phyloP scores from a whole-genome alignment of 495 filamentous ascomycete genomes.

The Amorphotheca resinae region DNA sequence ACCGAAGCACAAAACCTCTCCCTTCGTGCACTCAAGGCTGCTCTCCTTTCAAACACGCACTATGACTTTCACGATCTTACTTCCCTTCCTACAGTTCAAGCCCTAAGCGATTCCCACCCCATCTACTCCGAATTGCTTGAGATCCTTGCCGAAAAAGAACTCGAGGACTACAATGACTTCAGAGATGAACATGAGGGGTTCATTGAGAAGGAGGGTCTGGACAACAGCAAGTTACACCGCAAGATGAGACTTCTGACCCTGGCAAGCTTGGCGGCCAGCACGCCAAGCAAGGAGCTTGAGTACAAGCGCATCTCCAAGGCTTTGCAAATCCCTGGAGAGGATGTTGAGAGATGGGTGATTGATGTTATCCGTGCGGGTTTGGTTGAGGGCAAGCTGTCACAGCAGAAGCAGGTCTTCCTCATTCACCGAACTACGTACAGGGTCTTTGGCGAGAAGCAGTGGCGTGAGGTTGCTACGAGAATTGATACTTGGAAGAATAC shows the following conservation, averaged over 20 bases:
- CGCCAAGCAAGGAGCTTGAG: constrained; percentile 68
- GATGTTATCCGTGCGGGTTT: constrained; percentile 91
- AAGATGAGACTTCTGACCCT: constrained; percentile 96
- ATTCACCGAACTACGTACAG: constrained; percentile 91
- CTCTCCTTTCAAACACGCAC: constrained; percentile 61
- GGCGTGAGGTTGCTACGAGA: constrained; percentile 80
- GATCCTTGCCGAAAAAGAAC: constrained; percentile 81
- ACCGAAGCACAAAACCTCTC: constrained; percentile 69
- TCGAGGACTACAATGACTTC: constrained; percentile 94
- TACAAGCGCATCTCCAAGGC: constrained; percentile 72
- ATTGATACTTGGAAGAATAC: constrained; percentile 82
- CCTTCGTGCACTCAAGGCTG: constrained; percentile 70
- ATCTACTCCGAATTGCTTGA: constrained; percentile 82
- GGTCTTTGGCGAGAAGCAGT: constrained; percentile 96
- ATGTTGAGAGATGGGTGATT: constrained; percentile 97
- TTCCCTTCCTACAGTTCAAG: constrained; percentile 72
- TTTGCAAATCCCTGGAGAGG: constrained; percentile 64
- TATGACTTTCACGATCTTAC: constrained; percentile 94
- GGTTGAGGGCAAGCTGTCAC: constrained; percentile 86
- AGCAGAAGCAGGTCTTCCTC: constrained; percentile 82
- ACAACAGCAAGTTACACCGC: constrained; percentile 50
- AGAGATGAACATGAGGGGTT: constrained; percentile 69
- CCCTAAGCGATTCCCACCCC: constrained; percentile 69
- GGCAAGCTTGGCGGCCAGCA: constrained; percentile 72
- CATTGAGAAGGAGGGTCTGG: constrained; percentile 56